A percentile compares a stretch with the other conserved stretches of the same genome.
Evolutionary conservation across 2,329 filamentous ascomycete species (phyloP).

Genomic region (Aspergillus udagawae): DNA sequence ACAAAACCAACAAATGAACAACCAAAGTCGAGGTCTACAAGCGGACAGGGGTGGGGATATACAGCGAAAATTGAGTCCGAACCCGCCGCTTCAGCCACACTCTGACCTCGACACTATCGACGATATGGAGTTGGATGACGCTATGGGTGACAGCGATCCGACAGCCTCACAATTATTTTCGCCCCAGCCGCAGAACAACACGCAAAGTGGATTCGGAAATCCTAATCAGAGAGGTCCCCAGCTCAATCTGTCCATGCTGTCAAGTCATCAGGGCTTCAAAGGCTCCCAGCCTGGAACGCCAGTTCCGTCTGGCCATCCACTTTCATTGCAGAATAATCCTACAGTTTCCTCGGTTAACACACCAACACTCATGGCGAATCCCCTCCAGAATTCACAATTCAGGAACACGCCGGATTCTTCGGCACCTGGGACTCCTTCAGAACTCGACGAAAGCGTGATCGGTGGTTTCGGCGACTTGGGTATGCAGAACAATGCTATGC

Average conservation of each 20-base stretch:
- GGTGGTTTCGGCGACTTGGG: conserved; percentile 60
- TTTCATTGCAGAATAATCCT: conserved; percentile 84
- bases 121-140: conserved; percentile 96
- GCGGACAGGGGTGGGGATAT: conserved; percentile 32
- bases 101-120: conserved; percentile 77
- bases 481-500: conserved; percentile 47
- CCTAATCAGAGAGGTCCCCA: conserved; percentile 58
- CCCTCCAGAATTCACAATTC: conserved; percentile 56
- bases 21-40: conserved; percentile 32
- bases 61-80: conserved; percentile 36
- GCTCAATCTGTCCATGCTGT: conserved; percentile 75
- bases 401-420: conserved; percentile 61
- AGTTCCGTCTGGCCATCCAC: conserved; percentile 61
- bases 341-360: conserved; percentile 97
- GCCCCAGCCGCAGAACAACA: conserved; percentile 64
- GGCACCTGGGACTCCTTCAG: conserved; percentile 64
- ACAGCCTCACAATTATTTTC: conserved; percentile 42
- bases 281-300: conserved; percentile 85
- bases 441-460: conserved; percentile 71
- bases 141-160: conserved; percentile 51
- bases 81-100: conserved; percentile 27
- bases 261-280: conserved; percentile 71
- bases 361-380: conserved; percentile 78
- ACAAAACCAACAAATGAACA: conserved; percentile 44
- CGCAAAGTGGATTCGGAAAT: conserved; percentile 58